Evolutionary conservation across 495 filamentous ascomycete species (phyloP).

Genomic region (Daldinia bambusicola): DNA sequence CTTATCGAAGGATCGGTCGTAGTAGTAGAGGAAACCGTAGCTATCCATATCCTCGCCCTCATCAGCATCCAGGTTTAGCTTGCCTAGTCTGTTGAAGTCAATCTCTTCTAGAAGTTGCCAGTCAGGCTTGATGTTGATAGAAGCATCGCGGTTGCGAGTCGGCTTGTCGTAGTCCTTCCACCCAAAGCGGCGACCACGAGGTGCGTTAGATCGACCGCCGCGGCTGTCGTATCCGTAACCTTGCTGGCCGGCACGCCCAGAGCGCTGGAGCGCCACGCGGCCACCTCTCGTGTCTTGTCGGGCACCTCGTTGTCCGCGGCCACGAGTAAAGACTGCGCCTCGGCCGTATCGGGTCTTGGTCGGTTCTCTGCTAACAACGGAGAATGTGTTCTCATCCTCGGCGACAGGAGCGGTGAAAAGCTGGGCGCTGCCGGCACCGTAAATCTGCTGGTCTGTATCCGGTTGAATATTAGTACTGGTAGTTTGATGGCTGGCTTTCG

Average conservation of each 20-base stretch:
- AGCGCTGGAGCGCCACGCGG: slow-evolving; percentile 61
- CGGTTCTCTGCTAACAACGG: slow-evolving; percentile 90
- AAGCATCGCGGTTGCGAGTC: slow-evolving; percentile 92
- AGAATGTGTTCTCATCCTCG: slow-evolving; percentile 97
- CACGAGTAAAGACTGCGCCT: slow-evolving; percentile 86
- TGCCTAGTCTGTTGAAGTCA: slow-evolving; percentile 92
- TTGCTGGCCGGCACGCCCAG: slow-evolving; percentile 57
- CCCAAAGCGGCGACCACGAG: slow-evolving; percentile 86
- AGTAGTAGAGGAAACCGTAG: slow-evolving; percentile 98
- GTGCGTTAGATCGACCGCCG: slow-evolving; percentile 64
- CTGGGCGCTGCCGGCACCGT: slow-evolving; percentile 86
- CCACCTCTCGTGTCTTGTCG: slow-evolving; percentile 77
- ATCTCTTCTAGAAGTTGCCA: slow-evolving; percentile 98
- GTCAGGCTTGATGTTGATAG: slow-evolving; percentile 91
- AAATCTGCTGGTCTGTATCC: slow-evolving; percentile 88
- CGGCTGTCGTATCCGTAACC: slow-evolving; percentile 69
- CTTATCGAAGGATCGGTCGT: slow-evolving; percentile 95
- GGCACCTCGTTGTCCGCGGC: slow-evolving; percentile 80
- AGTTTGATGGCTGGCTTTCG: not conserved
- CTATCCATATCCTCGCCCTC: slow-evolving; percentile 94
- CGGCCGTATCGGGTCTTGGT: slow-evolving; percentile 88
- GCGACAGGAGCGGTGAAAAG: slow-evolving; percentile 89
- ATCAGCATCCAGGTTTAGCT: slow-evolving; percentile 93
- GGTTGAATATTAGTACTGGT: slow-evolving; percentile 25
- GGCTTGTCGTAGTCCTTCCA: slow-evolving; percentile 99